phyloP scores from a whole-genome alignment of 129 eudicot species.

The Apium graveolens region DNA sequence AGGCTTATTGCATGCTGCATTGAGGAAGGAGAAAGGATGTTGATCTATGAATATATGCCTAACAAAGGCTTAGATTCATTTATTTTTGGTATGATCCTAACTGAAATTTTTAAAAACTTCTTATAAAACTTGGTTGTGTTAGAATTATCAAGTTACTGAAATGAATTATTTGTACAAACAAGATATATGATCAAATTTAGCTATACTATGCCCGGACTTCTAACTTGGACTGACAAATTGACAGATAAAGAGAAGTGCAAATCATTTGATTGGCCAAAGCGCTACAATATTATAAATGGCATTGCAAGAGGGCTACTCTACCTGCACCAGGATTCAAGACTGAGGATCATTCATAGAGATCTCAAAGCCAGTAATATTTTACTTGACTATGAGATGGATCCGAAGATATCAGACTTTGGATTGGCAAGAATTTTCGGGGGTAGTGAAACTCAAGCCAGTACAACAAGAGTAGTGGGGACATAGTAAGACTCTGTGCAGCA shows the following conservation, averaged over 20 bases:
- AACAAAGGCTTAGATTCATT: conserved; percentile 4
- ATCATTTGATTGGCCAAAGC: conserved; percentile 4
- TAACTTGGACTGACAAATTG: neutral
- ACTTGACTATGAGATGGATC: neutral
- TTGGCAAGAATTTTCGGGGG: conserved; percentile 1
- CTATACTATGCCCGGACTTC: neutral
- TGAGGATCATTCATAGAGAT: conserved; percentile 3
- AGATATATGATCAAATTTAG: neutral
- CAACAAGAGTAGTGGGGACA: conserved; percentile 4
- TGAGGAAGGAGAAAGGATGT: conserved; percentile 4
- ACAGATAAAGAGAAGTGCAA: neutral
- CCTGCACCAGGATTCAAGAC: conserved; percentile 4
- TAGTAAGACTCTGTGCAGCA: neutral
- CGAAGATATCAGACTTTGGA: neutral
- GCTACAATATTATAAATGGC: conserved; percentile 3
- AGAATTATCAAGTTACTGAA: neutral
- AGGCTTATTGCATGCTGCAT: neutral
- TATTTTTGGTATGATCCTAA: neutral
- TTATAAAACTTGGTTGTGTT: neutral
- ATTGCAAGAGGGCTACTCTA: conserved; percentile 5
- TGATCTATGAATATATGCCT: conserved; percentile 4
- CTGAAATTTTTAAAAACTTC: neutral
- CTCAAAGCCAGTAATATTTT: conserved; percentile 2
- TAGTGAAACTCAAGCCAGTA: conserved; percentile 6
- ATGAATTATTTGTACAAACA: neutral